Evolutionary conservation across 345 rosid species (phyloP).

Genomic region (Draba incana): DNA sequence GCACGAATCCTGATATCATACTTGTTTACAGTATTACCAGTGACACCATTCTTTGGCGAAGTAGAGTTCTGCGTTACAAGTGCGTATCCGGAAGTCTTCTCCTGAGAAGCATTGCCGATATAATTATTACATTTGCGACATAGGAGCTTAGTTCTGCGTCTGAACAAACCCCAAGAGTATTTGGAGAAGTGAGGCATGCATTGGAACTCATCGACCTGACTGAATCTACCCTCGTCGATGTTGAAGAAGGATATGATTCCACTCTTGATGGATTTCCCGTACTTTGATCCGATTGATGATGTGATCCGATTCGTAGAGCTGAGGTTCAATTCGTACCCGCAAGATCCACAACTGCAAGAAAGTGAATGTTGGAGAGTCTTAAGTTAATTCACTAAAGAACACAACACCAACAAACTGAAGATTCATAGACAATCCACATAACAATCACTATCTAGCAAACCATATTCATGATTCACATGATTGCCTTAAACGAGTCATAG

Average conservation of each 20-base stretch:
- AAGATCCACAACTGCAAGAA: constrained; percentile 86
- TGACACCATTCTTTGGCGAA: constrained; percentile 46
- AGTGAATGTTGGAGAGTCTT: background rate
- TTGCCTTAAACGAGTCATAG: background rate
- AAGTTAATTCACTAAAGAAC: background rate
- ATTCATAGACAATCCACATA: background rate
- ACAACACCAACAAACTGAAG: background rate
- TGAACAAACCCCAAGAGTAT: constrained; percentile 65
- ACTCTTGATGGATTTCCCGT: constrained; percentile 89
- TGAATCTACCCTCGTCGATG: constrained; percentile 86
- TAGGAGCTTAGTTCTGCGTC: constrained; percentile 79
- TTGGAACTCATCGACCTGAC: constrained; percentile 75
- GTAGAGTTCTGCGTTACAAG: constrained; percentile 53
- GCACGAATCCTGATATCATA: constrained; percentile 84
- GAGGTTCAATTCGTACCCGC: constrained; percentile 88
- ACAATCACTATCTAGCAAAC: background rate
- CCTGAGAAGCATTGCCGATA: constrained; percentile 67
- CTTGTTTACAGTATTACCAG: constrained; percentile 45
- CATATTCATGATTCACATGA: too few relatives aligned
- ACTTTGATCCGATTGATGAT: constrained; percentile 78
- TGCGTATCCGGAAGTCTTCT: constrained; percentile 51
- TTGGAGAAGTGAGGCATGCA: constrained; percentile 80
- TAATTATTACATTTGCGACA: constrained; percentile 87
- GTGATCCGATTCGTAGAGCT: constrained; percentile 90
- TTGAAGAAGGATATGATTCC: constrained; percentile 85